Percentiles rank a stretch among this genome's conserved stretches.
These are phyloP conservation scores for Claviceps spartinae DNA, from an alignment of 2,329 filamentous ascomycete genomes.

Conservation along the genomic window DNA sequence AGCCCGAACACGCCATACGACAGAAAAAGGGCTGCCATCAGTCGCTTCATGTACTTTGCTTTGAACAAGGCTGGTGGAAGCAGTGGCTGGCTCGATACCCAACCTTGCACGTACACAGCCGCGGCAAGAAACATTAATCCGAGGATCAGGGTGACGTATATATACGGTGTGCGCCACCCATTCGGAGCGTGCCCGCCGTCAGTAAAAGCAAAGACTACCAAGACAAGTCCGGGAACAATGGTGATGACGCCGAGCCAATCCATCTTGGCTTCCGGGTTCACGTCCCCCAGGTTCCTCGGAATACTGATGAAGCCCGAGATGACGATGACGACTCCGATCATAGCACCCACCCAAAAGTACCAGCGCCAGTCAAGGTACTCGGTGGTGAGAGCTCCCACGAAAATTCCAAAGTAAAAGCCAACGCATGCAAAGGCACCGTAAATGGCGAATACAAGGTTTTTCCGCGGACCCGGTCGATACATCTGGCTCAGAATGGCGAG, in stretches of 20 bases:
- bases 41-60: slow-evolving; percentile 53
- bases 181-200: slow-evolving; percentile 54
- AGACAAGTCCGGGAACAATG: slow-evolving; percentile 49
- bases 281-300: slow-evolving; percentile 19
- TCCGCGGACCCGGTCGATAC: slow-evolving; percentile 57
- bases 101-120: slow-evolving; percentile 59
- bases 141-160: slow-evolving; percentile 49
- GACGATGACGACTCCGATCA: slow-evolving; percentile 30
- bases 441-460: slow-evolving; percentile 52
- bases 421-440: slow-evolving; percentile 44
- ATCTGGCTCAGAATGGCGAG: slow-evolving; percentile 57
- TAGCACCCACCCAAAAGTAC: slow-evolving; percentile 55
- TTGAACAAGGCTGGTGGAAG: slow-evolving; percentile 57
- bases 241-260: slow-evolving; percentile 52
- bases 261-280: slow-evolving; percentile 32
- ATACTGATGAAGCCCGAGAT: slow-evolving; percentile 29
- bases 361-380: slow-evolving; percentile 51
- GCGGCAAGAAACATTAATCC: slow-evolving; percentile 45
- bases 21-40: slow-evolving; percentile 48
- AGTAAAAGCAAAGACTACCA: slow-evolving; percentile 64
- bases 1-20: slow-evolving; percentile 56
- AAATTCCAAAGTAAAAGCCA: slow-evolving; percentile 52
- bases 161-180: slow-evolving; percentile 62
- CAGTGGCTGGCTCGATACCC: slow-evolving; percentile 53
- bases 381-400: slow-evolving; percentile 49